Conservation (phyloP, 2,329 filamentous ascomycete species). For the Sphaerulina vaccinii region DNA sequence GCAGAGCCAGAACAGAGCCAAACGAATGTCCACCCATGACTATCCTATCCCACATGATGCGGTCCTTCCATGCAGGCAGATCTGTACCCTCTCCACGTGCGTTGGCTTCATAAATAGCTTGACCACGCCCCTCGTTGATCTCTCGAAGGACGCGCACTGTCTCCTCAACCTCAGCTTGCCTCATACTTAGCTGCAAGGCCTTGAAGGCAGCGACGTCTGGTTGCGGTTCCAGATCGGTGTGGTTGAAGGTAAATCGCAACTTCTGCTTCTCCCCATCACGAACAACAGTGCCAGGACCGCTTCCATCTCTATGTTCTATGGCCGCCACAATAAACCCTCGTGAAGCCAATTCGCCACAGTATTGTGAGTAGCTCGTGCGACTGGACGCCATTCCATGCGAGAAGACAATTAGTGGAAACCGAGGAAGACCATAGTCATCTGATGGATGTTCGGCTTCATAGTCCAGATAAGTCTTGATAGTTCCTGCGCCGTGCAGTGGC, state of each 20-base stretch:
- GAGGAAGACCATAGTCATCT: conserved; percentile 34
- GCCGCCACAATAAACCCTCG: conserved; percentile 48
- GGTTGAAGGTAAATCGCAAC: conserved; percentile 41
- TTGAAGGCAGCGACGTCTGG: conserved; percentile 40
- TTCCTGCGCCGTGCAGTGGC: conserved; percentile 37
- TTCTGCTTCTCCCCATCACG: conserved; percentile 37
- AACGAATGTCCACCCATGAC: conserved; percentile 64
- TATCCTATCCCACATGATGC: conserved; percentile 57
- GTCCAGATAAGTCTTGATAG: conserved; percentile 30
- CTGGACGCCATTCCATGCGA: conserved; percentile 49
- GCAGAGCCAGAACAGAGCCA: conserved; percentile 63
- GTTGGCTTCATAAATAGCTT: conserved; percentile 44
- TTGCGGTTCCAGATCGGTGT: conserved; percentile 36
- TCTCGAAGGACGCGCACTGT: conserved; percentile 43
- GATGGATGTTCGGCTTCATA: conserved; percentile 31
- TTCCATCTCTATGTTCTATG: conserved; percentile 50
- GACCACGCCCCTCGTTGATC: conserved; percentile 41
- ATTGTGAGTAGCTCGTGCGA: conserved; percentile 48
- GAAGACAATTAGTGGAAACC: conserved; percentile 47
- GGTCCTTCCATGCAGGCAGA: conserved; percentile 52
- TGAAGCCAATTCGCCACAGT: conserved; percentile 47
- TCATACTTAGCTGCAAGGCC: conserved; percentile 44
- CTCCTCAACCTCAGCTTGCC: conserved; percentile 48
- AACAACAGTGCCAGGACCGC: conserved; percentile 46
- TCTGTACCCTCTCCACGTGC: conserved; percentile 49